Base-by-base conservation (phyloP, 2,329 filamentous ascomycete genomes). In the Davidsoniella neocaledoniae region DNA sequence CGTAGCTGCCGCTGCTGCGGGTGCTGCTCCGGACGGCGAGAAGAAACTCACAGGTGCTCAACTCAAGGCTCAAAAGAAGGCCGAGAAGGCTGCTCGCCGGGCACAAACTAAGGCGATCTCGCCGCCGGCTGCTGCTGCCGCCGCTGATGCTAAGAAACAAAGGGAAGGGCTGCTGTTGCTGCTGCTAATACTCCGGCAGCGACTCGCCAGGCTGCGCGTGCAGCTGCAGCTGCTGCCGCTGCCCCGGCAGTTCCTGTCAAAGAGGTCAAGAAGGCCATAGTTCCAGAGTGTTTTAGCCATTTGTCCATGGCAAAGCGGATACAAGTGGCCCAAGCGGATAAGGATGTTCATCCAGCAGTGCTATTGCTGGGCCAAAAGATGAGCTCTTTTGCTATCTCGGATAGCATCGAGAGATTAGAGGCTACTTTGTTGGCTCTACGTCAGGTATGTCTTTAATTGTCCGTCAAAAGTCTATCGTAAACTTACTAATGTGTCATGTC, bases 341-440 rank as follows among this genome's bases (percentile, higher is more conserved):
- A 81, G 76, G 67, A 83, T 70, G 86, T 96, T 17, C 86, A 96
- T 62, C 87, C 88, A 2, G 79, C 84, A 1, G 79, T 98, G 2
- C 69, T 95, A 55, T 79, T 83, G 1, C 69, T 96, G 43, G 91
- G 90, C 7, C 76, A 96, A 62, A 86, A 95, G 65, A 87, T 96
- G 73, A 83, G 82, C 58, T 81, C 80, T 53, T 96, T 95, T 65
- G 76, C 80, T 37, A 79, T 98, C 53, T 87, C 83, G 58, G 91
- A 94, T 56, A 94, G 86, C 61, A 93, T 83, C 62, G 83, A 86
- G 42, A 76, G 91, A 55, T 81, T 93, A 58, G 81, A 94, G 55
- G 83, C 86, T 29, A 96, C 87, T 58, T 69, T 98, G 43, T 67
- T 91, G 56, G 87, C 86, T 1, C 94, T 98, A 62, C 93, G 94